Percentiles rank a stretch among this genome's conserved stretches.
phyloP scores from a whole-genome alignment of 306 rosid species.

The Casuarina cunninghamiana region DNA sequence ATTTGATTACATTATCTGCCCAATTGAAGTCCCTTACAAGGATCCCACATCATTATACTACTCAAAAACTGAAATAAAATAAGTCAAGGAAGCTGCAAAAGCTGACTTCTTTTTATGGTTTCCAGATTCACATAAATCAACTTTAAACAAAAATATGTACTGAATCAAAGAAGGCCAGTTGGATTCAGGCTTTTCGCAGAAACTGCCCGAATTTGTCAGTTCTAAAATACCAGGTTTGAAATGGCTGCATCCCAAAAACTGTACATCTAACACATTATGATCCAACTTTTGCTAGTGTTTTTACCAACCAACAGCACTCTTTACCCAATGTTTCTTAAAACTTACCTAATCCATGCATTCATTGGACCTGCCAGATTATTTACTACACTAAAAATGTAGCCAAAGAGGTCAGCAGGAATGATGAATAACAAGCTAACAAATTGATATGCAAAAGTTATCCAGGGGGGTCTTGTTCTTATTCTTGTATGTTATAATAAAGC shows the following conservation, averaged over 20 bases:
- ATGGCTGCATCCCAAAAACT: no score
- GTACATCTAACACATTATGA: neutral
- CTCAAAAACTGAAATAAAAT: neutral
- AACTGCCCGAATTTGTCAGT: no score
- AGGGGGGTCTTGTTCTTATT: neutral
- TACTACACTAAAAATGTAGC: neutral
- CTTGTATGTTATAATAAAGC: neutral
- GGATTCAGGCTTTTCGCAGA: no score
- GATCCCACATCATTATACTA: conserved; percentile 28
- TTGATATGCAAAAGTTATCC: neutral
- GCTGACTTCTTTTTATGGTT: no score
- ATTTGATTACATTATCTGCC: conserved; percentile 1
- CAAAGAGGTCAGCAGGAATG: neutral
- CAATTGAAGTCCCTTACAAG: conserved; percentile 20
- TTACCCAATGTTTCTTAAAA: neutral
- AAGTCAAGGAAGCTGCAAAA: neutral
- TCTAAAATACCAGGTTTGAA: no score
- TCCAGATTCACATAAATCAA: no score
- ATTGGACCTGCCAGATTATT: neutral
- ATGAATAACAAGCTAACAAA: neutral
- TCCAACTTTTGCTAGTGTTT: neutral
- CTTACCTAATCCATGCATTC: neutral
- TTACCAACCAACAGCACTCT: neutral
- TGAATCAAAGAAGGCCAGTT: no score
- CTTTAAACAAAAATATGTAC: no score